Evolutionary conservation across 1,139 yeast genomes (phyloP), one percentile per base, ranked within the genome.

Genomic region (Pichia norvegensis): DNA sequence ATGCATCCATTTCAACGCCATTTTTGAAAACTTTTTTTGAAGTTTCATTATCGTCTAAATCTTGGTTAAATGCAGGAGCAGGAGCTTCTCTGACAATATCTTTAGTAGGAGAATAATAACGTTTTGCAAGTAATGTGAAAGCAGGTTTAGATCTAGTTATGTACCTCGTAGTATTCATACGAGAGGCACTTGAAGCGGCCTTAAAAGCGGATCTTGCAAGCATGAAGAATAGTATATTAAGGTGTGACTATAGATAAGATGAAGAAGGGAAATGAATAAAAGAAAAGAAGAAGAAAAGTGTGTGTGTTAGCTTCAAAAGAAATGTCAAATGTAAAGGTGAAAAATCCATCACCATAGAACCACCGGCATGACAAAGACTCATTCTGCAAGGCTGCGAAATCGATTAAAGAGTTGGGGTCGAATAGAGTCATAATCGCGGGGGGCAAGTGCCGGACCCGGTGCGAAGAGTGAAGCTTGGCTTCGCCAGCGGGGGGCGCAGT

Each of bases 1-100:
- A 83, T 60, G 83, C 88, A 62, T 86, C 95, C 85, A 79, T 78
- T 46, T 56, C 54, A 13, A 43, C 36, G 23, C 36, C 25, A 20
- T 33, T 35, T 22, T 25, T 16, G 22, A 6, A 4, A 10, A 17
- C 8, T 16, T 17, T 19, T 31, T 11, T 16, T 22, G 13, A 21
- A 6, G 3, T 7, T 36, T 22, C 16, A 17, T 41, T 22, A 10
- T 38, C 42, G 10, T 38, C 47, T 4, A 38, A 7, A 19, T 48
- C 51, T 39, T 50, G 51, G 39, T 54, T 53, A 25, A 54, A 54
- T 6, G 57, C 46, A 14, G 57, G 57, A 10, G 57, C 47, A 19
- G 57, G 57, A 19, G 46, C 45, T 3, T 64, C 61, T 50, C 73
- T 75, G 3, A 66, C 46, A 48, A 70, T 67, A 5, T 17, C 37